A percentile compares a stretch with the other conserved stretches of the same genome.
Conservation (phyloP, 192 early-diverging fungal genomes). For the Coemansia nantahalensis region DNA sequence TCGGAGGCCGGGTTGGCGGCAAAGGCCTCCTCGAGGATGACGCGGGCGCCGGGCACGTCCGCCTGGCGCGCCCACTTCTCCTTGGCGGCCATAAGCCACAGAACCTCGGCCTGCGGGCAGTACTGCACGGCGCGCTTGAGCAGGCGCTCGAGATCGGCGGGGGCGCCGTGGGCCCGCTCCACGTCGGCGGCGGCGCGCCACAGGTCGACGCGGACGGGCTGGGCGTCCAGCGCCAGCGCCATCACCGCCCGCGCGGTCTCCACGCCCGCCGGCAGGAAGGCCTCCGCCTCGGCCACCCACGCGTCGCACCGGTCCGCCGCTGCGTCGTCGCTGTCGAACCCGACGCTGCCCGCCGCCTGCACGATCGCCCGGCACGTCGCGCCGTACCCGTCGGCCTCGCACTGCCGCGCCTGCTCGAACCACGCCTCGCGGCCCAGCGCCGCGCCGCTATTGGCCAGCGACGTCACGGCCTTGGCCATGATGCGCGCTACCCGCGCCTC, state of each 20-base stretch:
- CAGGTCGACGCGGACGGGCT: conserved; percentile 75
- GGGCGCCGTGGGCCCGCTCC: conserved; percentile 77
- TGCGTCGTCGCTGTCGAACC: conserved; percentile 60
- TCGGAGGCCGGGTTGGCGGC: conserved; percentile 88
- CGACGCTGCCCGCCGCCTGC: conserved; percentile 67
- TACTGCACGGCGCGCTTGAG: conserved; percentile 81
- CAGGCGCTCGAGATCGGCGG: conserved; percentile 71
- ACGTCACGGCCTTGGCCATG: conserved; percentile 67
- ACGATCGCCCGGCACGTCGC: conserved; percentile 84
- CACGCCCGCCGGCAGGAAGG: conserved; percentile 54
- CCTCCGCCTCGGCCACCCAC: conserved; percentile 92
- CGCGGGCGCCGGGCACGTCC: conserved; percentile 79
- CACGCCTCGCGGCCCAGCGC: conserved; percentile 81
- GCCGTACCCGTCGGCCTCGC: conserved; percentile 76
- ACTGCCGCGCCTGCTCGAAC: conserved; percentile 81
- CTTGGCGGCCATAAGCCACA: conserved; percentile 98
- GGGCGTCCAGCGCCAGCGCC: conserved; percentile 71
- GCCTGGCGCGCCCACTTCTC: conserved; percentile 81
- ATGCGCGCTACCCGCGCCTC: conserved; percentile 60
- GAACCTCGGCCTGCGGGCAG: conserved; percentile 87
- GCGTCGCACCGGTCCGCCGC: conserved; percentile 73
- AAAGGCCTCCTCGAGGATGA: conserved; percentile 83
- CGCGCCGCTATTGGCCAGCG: conserved; percentile 52
- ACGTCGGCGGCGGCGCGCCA: conserved; percentile 86
- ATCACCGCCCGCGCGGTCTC: conserved; percentile 88